phyloP scores from a whole-genome alignment of 306 rosid species.

The Argentina anserina region DNA sequence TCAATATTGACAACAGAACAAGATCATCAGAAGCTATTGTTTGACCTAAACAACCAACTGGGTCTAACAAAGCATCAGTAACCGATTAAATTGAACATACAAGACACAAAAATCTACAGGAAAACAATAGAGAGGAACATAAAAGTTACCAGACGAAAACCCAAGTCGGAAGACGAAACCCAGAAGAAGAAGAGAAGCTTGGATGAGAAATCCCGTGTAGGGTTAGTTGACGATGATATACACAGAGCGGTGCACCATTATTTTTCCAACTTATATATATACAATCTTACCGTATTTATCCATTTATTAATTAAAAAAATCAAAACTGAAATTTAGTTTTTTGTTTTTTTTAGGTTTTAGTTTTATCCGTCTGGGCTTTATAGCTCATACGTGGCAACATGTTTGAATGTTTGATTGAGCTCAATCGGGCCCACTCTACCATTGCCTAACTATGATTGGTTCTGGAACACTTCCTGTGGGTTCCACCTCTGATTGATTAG shows the following conservation, averaged over 20 bases:
- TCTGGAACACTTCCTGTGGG: not conserved
- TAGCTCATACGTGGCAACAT: conserved; percentile 5
- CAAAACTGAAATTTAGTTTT: not conserved
- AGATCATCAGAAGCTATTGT: not conserved
- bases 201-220: conserved; percentile 20
- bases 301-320: not conserved
- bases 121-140: not conserved
- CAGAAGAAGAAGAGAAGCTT: conserved; percentile 16
- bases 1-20: not conserved
- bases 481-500: not conserved
- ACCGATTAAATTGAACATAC: not conserved
- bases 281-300: not conserved
- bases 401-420: not conserved
- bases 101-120: not conserved
- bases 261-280: not conserved
- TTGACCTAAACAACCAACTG: not conserved
- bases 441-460: not conserved
- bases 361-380: not conserved
- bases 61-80: not conserved
- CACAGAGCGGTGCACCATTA: conserved; percentile 2
- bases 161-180: conserved; percentile 14
- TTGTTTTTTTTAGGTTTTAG: not conserved
- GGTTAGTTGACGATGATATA: conserved; percentile 30
- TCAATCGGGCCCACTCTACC: not conserved
- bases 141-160: not conserved